Conservation (phyloP, 31 red algal species). For the Odonthalia washingtoniensis region DNA sequence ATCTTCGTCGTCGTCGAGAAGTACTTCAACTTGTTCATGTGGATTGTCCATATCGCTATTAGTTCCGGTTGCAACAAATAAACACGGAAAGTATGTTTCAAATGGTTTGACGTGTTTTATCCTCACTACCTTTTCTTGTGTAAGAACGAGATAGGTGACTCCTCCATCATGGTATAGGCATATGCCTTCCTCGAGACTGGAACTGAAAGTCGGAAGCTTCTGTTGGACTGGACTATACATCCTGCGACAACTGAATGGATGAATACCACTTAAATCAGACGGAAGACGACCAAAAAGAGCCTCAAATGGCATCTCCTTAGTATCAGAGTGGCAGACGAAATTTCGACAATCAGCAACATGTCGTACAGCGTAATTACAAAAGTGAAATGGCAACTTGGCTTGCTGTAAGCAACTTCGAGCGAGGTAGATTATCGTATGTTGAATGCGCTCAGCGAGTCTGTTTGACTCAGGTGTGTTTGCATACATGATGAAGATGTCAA, state of each 20-base stretch:
- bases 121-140: not conserved
- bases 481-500: not conserved
- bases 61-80: no score
- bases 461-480: slow-evolving; percentile 46
- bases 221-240: not conserved
- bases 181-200: not conserved
- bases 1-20: no score
- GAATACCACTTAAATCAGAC: not conserved
- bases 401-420: not conserved
- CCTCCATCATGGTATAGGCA: slow-evolving; percentile 16
- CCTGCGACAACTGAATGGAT: slow-evolving; percentile 23
- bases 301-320: not conserved
- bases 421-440: not conserved
- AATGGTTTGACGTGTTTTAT: slow-evolving; percentile 28
- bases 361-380: slow-evolving; percentile 13
- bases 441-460: slow-evolving; percentile 42
- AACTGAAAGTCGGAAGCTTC: not conserved
- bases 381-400: not conserved
- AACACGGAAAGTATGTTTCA: slow-evolving; percentile 29
- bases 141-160: slow-evolving; percentile 27
- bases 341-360: slow-evolving; percentile 17
- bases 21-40: no score
- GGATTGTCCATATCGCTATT: no score
- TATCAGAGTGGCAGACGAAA: not conserved
- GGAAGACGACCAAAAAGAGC: not conserved